Evolutionary conservation across 306 rosid genomes (phyloP).

Genomic region (Betula pendula): DNA sequence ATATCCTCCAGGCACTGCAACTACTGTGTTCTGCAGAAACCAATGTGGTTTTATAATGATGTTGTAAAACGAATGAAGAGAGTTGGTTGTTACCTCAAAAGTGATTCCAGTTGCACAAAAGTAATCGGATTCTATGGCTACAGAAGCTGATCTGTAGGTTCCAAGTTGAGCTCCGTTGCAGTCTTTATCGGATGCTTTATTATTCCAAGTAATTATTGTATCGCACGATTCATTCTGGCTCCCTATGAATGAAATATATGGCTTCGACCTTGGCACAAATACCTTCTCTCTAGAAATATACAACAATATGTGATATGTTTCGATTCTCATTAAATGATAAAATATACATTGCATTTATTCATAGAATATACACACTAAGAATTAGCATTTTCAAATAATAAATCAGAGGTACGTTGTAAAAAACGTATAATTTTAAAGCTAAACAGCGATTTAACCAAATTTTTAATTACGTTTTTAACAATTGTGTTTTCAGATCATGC

Average conservation of each 20-base stretch:
- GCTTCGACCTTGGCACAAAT: conserved; percentile 61
- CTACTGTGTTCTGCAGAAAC: conserved; percentile 65
- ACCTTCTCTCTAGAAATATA: conserved; percentile 71
- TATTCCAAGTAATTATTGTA: conserved; percentile 71
- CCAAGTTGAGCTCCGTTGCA: conserved; percentile 55
- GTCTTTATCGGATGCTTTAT: conserved; percentile 75
- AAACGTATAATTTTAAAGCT: no score
- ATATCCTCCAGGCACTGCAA: conserved; percentile 57
- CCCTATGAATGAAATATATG: conserved; percentile 82
- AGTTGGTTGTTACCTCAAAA: conserved; percentile 53
- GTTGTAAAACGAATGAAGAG: background rate
- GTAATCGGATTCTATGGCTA: conserved; percentile 68
- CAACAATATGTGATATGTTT: background rate
- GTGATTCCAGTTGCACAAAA: conserved; percentile 79
- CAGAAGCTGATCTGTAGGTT: conserved; percentile 75
- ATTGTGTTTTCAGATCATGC: no score
- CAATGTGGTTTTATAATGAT: background rate
- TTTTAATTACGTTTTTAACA: no score
- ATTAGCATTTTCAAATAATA: no score
- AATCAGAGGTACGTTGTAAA: no score
- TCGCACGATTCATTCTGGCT: conserved; percentile 35
- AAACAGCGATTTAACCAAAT: no score
- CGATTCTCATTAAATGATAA: background rate
- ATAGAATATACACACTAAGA: no score
- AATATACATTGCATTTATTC: no score